A percentile compares a stretch with the other conserved stretches of the same genome.
Evolutionary conservation across 345 rosid genomes (phyloP).

Genomic region (Brassica juncea): DNA sequence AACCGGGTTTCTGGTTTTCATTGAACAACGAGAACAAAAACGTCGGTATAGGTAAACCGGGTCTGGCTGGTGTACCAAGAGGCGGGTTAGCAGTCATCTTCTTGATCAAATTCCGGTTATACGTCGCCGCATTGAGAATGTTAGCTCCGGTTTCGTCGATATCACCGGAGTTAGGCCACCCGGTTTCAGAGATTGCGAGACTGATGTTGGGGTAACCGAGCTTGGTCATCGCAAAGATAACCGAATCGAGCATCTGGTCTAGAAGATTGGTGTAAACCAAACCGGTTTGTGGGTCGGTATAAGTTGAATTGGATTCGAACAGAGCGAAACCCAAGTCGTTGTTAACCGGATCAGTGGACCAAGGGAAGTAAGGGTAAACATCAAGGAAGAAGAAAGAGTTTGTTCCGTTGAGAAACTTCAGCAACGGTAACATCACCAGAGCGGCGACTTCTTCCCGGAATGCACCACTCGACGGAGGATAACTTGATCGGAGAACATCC

Average conservation of each 20-base stretch:
- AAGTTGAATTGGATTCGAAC: slow-evolving; percentile 45
- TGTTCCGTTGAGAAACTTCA: slow-evolving; percentile 62
- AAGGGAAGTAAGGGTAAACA: slow-evolving; percentile 78
- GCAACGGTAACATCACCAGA: slow-evolving; percentile 56
- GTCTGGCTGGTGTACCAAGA: slow-evolving; percentile 75
- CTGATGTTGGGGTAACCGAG: slow-evolving; percentile 56
- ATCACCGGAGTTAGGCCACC: slow-evolving; percentile 83
- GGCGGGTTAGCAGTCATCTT: slow-evolving; percentile 51
- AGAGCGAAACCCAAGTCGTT: slow-evolving; percentile 54
- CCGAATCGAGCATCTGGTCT: slow-evolving; percentile 82
- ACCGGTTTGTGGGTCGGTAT: slow-evolving; percentile 57
- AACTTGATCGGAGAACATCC: slow-evolving; percentile 56
- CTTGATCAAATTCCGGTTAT: slow-evolving; percentile 65
- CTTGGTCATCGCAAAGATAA: slow-evolving; percentile 57
- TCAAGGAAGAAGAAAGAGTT: slow-evolving; percentile 73
- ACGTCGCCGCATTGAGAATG: slow-evolving; percentile 66
- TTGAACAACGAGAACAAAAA: slow-evolving; percentile 65
- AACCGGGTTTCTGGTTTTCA: slow-evolving; percentile 69
- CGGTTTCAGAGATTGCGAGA: slow-evolving; percentile 72
- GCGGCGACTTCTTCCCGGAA: slow-evolving; percentile 57
- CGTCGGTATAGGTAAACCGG: slow-evolving; percentile 55
- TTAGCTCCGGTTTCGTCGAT: slow-evolving; percentile 67
- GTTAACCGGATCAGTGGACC: slow-evolving; percentile 51
- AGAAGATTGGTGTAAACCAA: slow-evolving; percentile 64
- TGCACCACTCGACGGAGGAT: slow-evolving; percentile 67